phyloP scores from a whole-genome alignment of 441 rosid species.

The Biscutella laevigata region DNA sequence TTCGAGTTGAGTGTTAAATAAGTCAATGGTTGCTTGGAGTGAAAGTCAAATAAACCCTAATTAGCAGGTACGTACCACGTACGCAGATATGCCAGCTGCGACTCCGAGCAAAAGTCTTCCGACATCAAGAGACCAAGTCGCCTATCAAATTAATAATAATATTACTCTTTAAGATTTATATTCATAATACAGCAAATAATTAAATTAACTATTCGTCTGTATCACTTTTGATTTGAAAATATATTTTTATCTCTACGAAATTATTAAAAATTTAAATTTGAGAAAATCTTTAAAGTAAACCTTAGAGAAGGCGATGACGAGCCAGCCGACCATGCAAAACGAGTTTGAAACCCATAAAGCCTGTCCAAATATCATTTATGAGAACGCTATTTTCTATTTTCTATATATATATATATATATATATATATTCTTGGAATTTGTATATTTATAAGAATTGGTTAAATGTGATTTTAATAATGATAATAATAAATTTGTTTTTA shows the following conservation, averaged over 20 bases:
- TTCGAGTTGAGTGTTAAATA: neutral
- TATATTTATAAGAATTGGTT: no score
- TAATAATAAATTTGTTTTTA: neutral
- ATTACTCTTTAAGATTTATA: neutral
- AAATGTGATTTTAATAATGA: no score
- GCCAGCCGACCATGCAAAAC: constrained; percentile 48
- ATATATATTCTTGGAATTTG: no score
- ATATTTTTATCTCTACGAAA: neutral
- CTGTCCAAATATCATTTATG: constrained; percentile 24
- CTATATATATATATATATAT: neutral
- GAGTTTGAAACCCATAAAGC: constrained; percentile 58
- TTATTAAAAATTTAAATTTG: no score
- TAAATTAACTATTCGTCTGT: neutral
- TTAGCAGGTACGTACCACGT: constrained; percentile 36
- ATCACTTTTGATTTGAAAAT: neutral
- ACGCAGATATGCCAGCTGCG: constrained; percentile 44
- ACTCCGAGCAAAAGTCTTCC: constrained; percentile 53
- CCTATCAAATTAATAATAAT: constrained; percentile 25
- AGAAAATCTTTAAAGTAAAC: no score
- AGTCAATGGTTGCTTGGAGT: neutral
- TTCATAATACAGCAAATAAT: neutral
- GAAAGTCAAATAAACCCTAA: neutral
- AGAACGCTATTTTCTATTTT: neutral
- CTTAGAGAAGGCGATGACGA: constrained; percentile 42
- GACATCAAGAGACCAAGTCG: constrained; percentile 42